These are phyloP conservation scores for Chenopodium berlandieri DNA, from an alignment of 148 eudicot species.

Conservation along the genomic window DNA sequence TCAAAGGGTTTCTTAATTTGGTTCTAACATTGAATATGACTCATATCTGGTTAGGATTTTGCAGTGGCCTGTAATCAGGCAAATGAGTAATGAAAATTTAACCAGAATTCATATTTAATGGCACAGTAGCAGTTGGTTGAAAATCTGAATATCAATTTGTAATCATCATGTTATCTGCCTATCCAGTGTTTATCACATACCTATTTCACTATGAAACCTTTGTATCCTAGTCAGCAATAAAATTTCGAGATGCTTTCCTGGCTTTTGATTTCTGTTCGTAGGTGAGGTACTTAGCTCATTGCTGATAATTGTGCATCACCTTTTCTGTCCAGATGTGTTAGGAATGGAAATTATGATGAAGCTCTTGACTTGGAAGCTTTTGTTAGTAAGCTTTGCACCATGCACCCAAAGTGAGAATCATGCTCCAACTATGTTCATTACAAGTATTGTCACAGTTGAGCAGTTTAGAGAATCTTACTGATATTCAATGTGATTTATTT, in stretches of 20 bases:
- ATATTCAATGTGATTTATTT: slow-evolving; percentile 2
- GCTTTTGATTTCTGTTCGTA: neutral
- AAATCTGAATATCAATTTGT: neutral
- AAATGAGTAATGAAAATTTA: neutral
- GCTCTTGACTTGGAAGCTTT: slow-evolving; percentile 94
- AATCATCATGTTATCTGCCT: neutral
- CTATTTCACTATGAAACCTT: neutral
- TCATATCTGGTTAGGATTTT: neutral
- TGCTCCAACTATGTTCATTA: slow-evolving; percentile 14
- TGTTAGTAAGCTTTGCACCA: slow-evolving; percentile 85
- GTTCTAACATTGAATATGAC: neutral
- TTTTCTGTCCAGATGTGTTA: slow-evolving; percentile 65
- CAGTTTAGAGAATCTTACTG: slow-evolving; percentile 12
- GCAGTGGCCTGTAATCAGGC: neutral
- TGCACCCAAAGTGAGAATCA: slow-evolving; percentile 91
- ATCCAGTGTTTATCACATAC: neutral
- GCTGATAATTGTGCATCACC: neutral
- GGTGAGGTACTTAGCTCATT: neutral
- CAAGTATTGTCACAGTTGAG: slow-evolving; percentile 2
- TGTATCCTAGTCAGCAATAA: neutral
- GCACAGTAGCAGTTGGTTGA: neutral
- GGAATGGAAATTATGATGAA: slow-evolving; percentile 98
- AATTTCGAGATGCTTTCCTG: neutral
- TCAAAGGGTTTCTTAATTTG: slow-evolving; percentile 2
- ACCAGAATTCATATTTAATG: neutral